phyloP scores from a whole-genome alignment of 2,329 filamentous ascomycete genomes.

The Colletotrichum ledebouriae region DNA sequence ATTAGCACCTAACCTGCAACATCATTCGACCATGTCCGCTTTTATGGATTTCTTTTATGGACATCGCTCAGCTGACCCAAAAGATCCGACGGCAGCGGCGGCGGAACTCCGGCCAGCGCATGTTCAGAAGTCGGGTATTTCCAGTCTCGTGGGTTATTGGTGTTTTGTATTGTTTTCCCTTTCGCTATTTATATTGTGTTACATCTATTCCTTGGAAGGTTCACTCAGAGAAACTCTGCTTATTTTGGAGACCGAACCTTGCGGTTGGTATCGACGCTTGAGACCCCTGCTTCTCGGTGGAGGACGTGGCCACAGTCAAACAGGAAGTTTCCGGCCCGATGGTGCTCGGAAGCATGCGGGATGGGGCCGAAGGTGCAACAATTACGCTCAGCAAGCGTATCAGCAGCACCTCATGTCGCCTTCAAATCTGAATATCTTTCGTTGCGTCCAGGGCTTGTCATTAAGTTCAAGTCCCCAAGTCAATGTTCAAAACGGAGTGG shows the following conservation, averaged over 20 bases:
- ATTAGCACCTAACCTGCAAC: conserved; percentile 11
- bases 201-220: too few species aligned
- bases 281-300: background rate
- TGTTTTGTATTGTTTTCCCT: background rate
- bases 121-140: background rate
- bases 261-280: background rate
- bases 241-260: too few species aligned
- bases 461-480: too few species aligned
- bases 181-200: background rate
- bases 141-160: background rate
- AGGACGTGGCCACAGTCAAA: background rate
- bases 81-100: background rate
- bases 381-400: too few species aligned
- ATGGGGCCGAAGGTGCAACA: too few species aligned
- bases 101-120: conserved; percentile 29
- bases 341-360: conserved; percentile 18
- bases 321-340: conserved; percentile 6
- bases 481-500: too few species aligned
- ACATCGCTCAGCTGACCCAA: conserved; percentile 26
- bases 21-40: background rate
- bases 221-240: too few species aligned
- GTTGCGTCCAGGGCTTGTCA: too few species aligned
- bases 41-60: conserved; percentile 7
- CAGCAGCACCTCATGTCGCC: too few species aligned
- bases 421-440: too few species aligned